Conservation (phyloP, 2,329 filamentous ascomycete genomes). For the Metarhizium album region DNA sequence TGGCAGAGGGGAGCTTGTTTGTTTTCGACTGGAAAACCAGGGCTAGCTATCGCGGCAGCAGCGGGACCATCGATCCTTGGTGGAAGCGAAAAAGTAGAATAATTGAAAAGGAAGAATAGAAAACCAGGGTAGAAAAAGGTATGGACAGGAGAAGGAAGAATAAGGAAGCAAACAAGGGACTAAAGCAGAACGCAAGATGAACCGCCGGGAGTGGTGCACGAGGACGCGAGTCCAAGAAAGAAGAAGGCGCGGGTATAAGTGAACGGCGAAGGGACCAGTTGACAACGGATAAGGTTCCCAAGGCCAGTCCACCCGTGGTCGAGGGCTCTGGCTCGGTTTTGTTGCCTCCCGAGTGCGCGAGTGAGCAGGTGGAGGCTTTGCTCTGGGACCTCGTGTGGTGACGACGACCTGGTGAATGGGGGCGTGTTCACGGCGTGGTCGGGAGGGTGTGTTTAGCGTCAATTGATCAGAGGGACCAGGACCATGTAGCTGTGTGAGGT, state of each 20-base stretch:
- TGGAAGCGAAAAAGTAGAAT: not conserved
- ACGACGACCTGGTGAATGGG: not conserved
- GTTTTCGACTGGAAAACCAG: not conserved
- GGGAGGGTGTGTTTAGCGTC: not conserved
- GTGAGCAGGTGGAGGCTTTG: not conserved
- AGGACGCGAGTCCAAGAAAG: not conserved
- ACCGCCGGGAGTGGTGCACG: not conserved
- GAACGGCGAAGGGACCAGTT: not conserved
- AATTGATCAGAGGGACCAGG: not conserved
- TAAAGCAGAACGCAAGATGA: not conserved
- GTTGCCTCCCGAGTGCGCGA: not conserved
- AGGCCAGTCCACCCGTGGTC: not conserved
- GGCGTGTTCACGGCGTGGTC: not conserved
- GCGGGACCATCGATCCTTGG: not conserved
- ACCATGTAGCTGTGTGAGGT: no score
- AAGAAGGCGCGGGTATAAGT: not conserved
- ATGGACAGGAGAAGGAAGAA: not conserved
- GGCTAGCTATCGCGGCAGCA: conserved; percentile 3
- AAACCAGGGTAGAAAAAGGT: not conserved
- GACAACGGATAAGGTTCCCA: not conserved
- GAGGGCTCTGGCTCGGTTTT: not conserved
- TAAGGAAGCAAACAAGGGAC: not conserved
- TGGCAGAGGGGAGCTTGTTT: conserved; percentile 1
- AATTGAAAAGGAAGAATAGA: not conserved
- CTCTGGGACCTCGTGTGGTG: not conserved